phyloP scores from a whole-genome alignment of 345 rosid genomes.

The Geranium rotundifolium region DNA sequence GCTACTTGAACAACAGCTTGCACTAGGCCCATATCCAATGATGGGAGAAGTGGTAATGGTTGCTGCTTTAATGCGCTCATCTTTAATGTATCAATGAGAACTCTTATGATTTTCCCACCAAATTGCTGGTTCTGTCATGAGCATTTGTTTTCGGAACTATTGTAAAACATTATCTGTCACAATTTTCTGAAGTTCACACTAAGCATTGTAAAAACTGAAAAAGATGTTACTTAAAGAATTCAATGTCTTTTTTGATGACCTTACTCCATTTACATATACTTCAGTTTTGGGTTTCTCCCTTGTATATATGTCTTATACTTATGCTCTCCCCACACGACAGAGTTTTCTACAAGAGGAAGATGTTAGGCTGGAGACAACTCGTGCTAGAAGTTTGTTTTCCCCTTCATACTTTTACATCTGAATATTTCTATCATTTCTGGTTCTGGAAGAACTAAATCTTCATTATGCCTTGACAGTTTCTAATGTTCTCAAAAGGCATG shows the following conservation, averaged over 20 bases:
- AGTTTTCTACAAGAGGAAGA: constrained; percentile 54
- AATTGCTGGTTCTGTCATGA: not conserved
- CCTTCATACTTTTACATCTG: constrained; percentile 2
- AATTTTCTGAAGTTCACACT: not conserved
- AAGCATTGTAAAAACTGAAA: not conserved
- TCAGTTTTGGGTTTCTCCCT: no score
- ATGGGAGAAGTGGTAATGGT: not conserved
- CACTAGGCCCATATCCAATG: not conserved
- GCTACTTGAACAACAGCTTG: not conserved
- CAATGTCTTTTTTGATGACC: no score
- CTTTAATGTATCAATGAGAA: no score
- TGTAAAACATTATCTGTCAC: not conserved
- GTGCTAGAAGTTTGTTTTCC: constrained; percentile 51
- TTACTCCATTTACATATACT: no score
- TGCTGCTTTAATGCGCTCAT: not conserved
- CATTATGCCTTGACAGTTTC: constrained; percentile 41
- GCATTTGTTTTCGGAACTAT: not conserved
- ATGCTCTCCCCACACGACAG: constrained; percentile 20
- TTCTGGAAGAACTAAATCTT: constrained; percentile 8
- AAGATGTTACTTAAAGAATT: no score
- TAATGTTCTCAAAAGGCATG: constrained; percentile 73
- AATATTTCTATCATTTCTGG: constrained; percentile 2
- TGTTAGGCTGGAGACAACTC: constrained; percentile 53
- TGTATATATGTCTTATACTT: not conserved
- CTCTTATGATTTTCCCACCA: not conserved